phyloP scores from a whole-genome alignment of 2,329 filamentous ascomycete genomes.

The Torrubiellomyces zombiae region DNA sequence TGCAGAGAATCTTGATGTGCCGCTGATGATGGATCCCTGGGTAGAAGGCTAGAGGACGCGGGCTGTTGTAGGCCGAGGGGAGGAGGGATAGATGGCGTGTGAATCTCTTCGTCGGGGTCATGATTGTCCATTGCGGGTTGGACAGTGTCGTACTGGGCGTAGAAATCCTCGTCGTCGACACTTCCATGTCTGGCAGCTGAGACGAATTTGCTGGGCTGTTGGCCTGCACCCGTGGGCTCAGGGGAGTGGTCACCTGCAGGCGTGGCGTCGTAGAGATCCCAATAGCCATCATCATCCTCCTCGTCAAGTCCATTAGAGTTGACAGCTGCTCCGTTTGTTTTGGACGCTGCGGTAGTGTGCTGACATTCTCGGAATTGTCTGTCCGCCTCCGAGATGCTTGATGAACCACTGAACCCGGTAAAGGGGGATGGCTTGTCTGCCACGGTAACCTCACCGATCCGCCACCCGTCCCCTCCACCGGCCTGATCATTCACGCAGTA shows the following conservation, averaged over 20 bases:
- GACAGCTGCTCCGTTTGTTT: conserved; percentile 6
- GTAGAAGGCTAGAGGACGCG: background rate
- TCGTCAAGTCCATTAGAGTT: conserved; percentile 5
- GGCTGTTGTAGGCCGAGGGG: conserved; percentile 13
- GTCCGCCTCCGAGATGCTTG: conserved; percentile 44
- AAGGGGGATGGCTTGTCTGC: conserved; percentile 42
- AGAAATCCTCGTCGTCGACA: conserved; percentile 55
- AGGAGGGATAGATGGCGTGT: conserved; percentile 14
- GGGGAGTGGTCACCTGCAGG: conserved; percentile 48
- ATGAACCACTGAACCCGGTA: conserved; percentile 30
- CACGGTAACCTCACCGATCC: conserved; percentile 50
- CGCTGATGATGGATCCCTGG: conserved; percentile 11
- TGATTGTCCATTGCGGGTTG: conserved; percentile 69
- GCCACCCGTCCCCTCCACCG: conserved; percentile 49
- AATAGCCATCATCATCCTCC: conserved; percentile 60
- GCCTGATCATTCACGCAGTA: conserved; percentile 52
- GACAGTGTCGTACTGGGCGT: conserved; percentile 58
- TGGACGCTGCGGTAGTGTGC: conserved; percentile 8
- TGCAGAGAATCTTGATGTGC: conserved; percentile 9
- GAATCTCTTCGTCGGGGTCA: conserved; percentile 54
- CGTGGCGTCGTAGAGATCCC: conserved; percentile 61
- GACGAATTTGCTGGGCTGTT: conserved; percentile 6
- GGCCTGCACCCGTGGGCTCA: conserved; percentile 27
- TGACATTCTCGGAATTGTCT: conserved; percentile 27
- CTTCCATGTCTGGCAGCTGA: no score